These are phyloP conservation scores for Blepharisma stoltei DNA, from an alignment of 73 alveolate genomes.

Conservation along the genomic window DNA sequence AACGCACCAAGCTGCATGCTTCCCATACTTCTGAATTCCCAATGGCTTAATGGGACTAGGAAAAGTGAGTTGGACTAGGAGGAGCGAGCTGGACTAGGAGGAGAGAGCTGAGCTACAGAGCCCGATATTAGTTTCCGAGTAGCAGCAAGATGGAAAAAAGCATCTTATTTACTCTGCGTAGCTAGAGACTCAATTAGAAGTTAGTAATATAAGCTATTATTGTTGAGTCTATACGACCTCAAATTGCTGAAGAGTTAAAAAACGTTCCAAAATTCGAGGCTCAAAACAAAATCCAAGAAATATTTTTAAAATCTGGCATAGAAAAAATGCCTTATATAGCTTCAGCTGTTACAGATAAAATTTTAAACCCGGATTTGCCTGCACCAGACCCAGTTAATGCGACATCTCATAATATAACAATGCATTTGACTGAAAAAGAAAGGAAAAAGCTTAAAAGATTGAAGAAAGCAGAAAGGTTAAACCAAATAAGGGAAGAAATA, in stretches of 20 bases:
- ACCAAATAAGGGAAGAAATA: constrained; percentile 79
- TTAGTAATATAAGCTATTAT: no score
- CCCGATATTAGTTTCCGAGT: no score
- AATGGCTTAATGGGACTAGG: no score
- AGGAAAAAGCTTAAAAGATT: constrained; percentile 67
- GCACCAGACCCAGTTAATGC: constrained; percentile 59
- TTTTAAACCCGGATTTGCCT: constrained; percentile 66
- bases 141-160: no score
- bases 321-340: constrained; percentile 32
- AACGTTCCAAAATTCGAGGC: no score
- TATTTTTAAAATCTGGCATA: constrained; percentile 32
- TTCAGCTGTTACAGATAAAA: constrained; percentile 52
- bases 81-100: no score
- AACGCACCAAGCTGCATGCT: no score
- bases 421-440: constrained; percentile 74
- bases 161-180: no score
- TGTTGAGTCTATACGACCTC: constrained; percentile 16
- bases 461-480: constrained; percentile 64
- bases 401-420: constrained; percentile 55
- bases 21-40: no score
- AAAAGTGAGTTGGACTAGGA: no score
- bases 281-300: constrained; percentile 10
- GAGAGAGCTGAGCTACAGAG: no score
- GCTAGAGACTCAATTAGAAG: no score
- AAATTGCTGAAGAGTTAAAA: constrained; percentile 24